phyloP scores from a whole-genome alignment of 2,329 filamentous ascomycete genomes.

The Sclerotinia nivalis region DNA sequence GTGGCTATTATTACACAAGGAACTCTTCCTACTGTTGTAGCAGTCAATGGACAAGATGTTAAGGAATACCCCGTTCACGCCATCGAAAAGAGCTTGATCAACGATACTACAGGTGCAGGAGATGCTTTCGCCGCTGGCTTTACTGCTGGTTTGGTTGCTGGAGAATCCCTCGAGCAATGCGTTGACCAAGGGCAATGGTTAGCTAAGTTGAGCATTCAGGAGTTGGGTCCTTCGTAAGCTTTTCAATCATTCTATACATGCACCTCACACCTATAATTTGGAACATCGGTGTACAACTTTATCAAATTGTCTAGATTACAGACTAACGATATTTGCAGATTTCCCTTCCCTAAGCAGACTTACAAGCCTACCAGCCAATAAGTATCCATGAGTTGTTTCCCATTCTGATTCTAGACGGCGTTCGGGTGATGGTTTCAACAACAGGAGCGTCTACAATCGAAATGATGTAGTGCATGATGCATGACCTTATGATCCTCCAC shows the following conservation, averaged over 20 bases:
- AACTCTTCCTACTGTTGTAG: constrained; percentile 85
- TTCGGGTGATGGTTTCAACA: constrained; percentile 58
- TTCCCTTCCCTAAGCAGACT: constrained; percentile 78
- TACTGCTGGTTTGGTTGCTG: constrained; percentile 83
- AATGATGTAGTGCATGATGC: constrained; percentile 34
- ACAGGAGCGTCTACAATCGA: constrained; percentile 45
- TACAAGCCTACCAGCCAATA: constrained; percentile 54
- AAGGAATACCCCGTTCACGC: constrained; percentile 79
- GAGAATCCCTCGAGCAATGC: constrained; percentile 73
- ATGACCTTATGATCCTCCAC: constrained; percentile 42
- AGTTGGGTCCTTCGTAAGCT: constrained; percentile 92
- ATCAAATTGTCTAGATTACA: constrained; percentile 26
- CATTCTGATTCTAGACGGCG: constrained; percentile 47
- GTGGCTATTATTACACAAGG: constrained; percentile 94
- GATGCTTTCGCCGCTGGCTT: constrained; percentile 97
- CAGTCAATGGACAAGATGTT: constrained; percentile 69
- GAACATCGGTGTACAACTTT: neutral
- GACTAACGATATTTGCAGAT: constrained; percentile 52
- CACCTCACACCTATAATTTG: constrained; percentile 1
- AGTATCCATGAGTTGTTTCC: constrained; percentile 37
- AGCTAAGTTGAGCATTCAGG: constrained; percentile 88
- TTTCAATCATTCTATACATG: constrained; percentile 24
- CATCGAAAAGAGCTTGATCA: constrained; percentile 76
- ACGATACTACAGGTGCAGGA: constrained; percentile 95
- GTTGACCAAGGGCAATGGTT: constrained; percentile 97